Evolutionary conservation across 2,329 filamentous ascomycete genomes (phyloP), one percentile per base, ranked within the genome.

Genomic region (Diaporthe sp.): DNA sequence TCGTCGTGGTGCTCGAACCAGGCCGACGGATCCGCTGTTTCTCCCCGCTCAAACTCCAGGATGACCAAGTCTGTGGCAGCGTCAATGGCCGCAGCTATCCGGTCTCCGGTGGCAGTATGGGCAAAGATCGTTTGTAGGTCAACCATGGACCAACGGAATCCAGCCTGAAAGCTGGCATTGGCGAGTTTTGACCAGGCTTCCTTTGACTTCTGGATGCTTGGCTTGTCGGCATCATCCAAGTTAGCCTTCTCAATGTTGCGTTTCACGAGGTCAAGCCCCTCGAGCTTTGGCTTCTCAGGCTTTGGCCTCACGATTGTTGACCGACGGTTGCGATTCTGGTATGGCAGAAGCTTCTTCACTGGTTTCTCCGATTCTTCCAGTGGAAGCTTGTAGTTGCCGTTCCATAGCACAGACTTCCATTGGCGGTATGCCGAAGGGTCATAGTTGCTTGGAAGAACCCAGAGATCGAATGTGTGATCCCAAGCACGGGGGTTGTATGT

Each of bases 1-100:
- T 7, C 53, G 12, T 4, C 9, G 17, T 74, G 39, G 17, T 74
- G 39, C 25, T 76, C 73, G 15, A 73, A 74, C 77, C 77, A 72
- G 5, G 22, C 58, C 7, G 49, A 77, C 55, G 67, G 55, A 39
- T 1, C 15, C 7, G 57, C 20, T 20, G 17, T 77, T 37, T 12
- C 58, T 20, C 65, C 63, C 8, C 49, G 51, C 2, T 57, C 39
- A 8, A 80, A 79, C 13, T 80, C 73, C 31, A 81, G 15, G 44
- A 81, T 72, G 25, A 79, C 74, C 13, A 81, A 71, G 49, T 81
- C 80, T 2, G 73, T 75, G 0, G 42, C 71, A 13, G 25, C 25
- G 34, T 79, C 75, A 12, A 78, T 57, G 13, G 28, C 58, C 9
- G 71, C 73, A 12, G 4, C 55, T 1, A 4, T 5, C 12, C 37